Evolutionary conservation across 208 protist species (phyloP).

Genomic region (Leishmania tarentolae): DNA sequence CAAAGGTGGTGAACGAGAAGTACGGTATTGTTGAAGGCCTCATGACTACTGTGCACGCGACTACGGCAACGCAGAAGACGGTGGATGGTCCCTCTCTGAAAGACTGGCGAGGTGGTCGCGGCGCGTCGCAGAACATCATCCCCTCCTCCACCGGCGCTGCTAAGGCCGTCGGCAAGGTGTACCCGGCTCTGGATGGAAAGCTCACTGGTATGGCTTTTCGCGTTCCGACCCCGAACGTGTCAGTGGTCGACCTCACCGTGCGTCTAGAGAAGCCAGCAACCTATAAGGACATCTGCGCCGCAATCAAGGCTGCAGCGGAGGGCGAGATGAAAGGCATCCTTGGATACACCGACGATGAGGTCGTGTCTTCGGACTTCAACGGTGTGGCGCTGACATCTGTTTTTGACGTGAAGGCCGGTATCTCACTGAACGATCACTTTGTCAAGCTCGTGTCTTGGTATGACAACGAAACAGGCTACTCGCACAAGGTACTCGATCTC

Average conservation of each 20-base stretch:
- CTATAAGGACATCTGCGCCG: constrained; percentile 97
- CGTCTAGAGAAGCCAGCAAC: constrained; percentile 90
- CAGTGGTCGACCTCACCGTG: constrained; percentile 98
- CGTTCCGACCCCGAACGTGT: constrained; percentile 98
- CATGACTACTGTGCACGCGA: constrained; percentile 99
- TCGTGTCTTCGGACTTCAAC: constrained; percentile 99
- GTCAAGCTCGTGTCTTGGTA: constrained; percentile 99
- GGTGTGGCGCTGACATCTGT: constrained; percentile 95
- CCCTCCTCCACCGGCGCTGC: constrained; percentile 99
- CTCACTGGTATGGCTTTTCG: constrained; percentile 99
- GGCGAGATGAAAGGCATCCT: constrained; percentile 96
- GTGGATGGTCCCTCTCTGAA: constrained; percentile 98
- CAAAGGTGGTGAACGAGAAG: constrained; percentile 96
- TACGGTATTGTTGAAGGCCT: constrained; percentile 97
- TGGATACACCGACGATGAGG: constrained; percentile 98
- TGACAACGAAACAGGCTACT: constrained; percentile 99
- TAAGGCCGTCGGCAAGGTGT: constrained; percentile 98
- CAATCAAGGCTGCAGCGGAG: constrained; percentile 92
- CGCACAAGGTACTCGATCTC: constrained; percentile 98
- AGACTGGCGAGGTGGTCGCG: constrained; percentile 98
- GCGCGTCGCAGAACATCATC: constrained; percentile 98
- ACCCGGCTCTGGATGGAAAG: constrained; percentile 91
- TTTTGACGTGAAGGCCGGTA: constrained; percentile 98
- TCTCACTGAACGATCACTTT: constrained; percentile 96
- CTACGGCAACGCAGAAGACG: constrained; percentile 98